Base-by-base conservation (phyloP, 306 rosid genomes). In the Carpinus fangiana region DNA sequence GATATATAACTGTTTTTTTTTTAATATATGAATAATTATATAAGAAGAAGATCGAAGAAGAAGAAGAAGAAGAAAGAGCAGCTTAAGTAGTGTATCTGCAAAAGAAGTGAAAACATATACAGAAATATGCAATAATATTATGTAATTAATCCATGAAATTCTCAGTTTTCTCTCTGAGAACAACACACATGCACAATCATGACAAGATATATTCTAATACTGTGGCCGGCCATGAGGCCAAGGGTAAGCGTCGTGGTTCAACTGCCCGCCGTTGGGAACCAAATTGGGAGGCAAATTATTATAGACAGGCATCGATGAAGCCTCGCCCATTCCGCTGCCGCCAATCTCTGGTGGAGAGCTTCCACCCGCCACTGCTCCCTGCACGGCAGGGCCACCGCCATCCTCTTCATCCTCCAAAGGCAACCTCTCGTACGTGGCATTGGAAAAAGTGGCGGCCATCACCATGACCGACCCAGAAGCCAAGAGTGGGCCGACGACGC, bases 401-500 rank as follows among this genome's bases (percentile, higher is more conserved):
- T 88, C 98, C 5, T 88, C 98, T 20, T 91, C 93, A 4, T 84
- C 87, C 23, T 88, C 94, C 43, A 93, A 70, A 0, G 97, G 97
- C 75, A 93, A 46, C 68, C 98, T 87, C 74, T 91, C 98, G 41
- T 90, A 93, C 1, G 92, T 90, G 0, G 98, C 98, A 38, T 91
- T 91, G 0, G 98, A 87, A 78, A 93, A 93, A 2, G 97, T 91
- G 0, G 98, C 98, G 0, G 95, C 94, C 70, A 91, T 88, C 70
- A 93, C 82, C 90, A 91, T 88, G 45, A 93, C 97, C 1, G 97
- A 89, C 1, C 98, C 97, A 0, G 95, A 81, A 0, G 98, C 98
- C 54, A 89, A 48, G 4, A 93, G 85, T 0, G 97, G 92, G 0
- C 98, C 97, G 13, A 90, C 92, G 53, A 93, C 95, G 20, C 89